Conservation (phyloP, 805 yeast genomes). For the Cyberlindnera mrakii region DNA sequence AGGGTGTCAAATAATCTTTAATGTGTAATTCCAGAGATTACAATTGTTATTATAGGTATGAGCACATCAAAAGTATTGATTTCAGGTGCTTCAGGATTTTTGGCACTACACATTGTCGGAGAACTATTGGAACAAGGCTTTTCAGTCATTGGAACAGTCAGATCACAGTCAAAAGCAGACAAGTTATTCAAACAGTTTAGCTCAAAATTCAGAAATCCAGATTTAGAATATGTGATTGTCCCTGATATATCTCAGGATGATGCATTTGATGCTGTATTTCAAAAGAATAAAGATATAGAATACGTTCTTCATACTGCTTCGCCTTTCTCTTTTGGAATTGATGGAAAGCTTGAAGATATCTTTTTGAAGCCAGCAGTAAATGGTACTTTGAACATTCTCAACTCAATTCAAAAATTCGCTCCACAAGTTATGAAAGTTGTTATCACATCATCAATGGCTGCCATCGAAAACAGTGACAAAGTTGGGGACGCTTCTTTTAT, state of each 20-base stretch:
- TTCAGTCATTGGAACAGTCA: constrained; percentile 31
- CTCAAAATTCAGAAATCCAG: not conserved
- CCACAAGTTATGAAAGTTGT: constrained; percentile 42
- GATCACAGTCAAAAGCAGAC: constrained; percentile 24
- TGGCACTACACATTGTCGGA: constrained; percentile 36
- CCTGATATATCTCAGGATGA: constrained; percentile 36
- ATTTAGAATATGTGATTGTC: constrained; percentile 26
- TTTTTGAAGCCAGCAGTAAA: constrained; percentile 51
- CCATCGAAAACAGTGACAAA: constrained; percentile 29
- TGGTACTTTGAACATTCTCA: constrained; percentile 46
- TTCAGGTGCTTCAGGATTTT: constrained; percentile 41
- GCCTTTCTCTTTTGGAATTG: constrained; percentile 32
- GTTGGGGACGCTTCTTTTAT: constrained; percentile 8
- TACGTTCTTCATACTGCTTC: constrained; percentile 58
- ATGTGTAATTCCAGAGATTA: no score
- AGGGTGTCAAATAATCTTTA: no score
- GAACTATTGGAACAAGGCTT: constrained; percentile 31
- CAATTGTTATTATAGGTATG: no score
- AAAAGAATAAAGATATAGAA: constrained; percentile 37
- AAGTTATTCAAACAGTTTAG: constrained; percentile 12
- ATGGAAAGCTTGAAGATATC: constrained; percentile 40
- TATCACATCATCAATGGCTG: constrained; percentile 52
- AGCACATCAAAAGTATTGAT: constrained; percentile 24
- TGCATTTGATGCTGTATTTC: constrained; percentile 40
- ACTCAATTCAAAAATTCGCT: constrained; percentile 22